Evolutionary conservation across 352 stramenopile genomes (phyloP).

Genomic region (Pythium aquatile): DNA sequence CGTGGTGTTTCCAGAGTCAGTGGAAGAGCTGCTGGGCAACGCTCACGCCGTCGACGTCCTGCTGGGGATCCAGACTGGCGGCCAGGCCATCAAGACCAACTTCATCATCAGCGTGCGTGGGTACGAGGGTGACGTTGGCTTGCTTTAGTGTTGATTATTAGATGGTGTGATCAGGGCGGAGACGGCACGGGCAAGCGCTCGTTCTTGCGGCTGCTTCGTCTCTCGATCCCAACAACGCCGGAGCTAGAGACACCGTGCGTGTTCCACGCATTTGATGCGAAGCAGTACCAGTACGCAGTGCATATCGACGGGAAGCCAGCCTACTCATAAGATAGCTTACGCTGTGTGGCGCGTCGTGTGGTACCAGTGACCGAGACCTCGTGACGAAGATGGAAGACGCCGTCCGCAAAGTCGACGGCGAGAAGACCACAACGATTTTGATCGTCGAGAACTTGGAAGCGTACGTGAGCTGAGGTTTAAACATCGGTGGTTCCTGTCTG

Average conservation of each 20-base stretch:
- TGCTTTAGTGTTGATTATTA: background rate
- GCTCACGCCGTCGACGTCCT: slow-evolving; percentile 32
- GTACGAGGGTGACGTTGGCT: too few relatives aligned
- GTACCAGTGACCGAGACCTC: slow-evolving; percentile 41
- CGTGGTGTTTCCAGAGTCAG: slow-evolving; percentile 32
- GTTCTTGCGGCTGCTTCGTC: slow-evolving; percentile 44
- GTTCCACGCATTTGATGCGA: slow-evolving; percentile 43
- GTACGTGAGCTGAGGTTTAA: slow-evolving; percentile 21
- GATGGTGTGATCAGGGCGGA: slow-evolving; percentile 33
- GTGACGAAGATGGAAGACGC: slow-evolving; percentile 38
- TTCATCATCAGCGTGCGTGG: slow-evolving; percentile 60
- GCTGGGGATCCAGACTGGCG: slow-evolving; percentile 15
- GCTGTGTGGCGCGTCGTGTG: background rate
- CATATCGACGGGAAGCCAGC: too few relatives aligned
- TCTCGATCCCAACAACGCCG: slow-evolving; percentile 23
- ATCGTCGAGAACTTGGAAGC: slow-evolving; percentile 60
- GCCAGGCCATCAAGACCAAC: slow-evolving; percentile 35
- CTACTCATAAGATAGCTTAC: background rate
- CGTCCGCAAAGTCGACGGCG: slow-evolving; percentile 26
- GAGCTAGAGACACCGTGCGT: slow-evolving; percentile 21
- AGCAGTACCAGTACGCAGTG: slow-evolving; percentile 16
- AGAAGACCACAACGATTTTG: slow-evolving; percentile 36
- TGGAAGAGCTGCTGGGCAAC: slow-evolving; percentile 55
- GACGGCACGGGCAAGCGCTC: slow-evolving; percentile 50
- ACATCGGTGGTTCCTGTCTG: too few relatives aligned